A percentile compares a stretch with the other conserved stretches of the same genome.
phyloP scores from a whole-genome alignment of 2,329 filamentous ascomycete genomes.

The Penicillium sp. region DNA sequence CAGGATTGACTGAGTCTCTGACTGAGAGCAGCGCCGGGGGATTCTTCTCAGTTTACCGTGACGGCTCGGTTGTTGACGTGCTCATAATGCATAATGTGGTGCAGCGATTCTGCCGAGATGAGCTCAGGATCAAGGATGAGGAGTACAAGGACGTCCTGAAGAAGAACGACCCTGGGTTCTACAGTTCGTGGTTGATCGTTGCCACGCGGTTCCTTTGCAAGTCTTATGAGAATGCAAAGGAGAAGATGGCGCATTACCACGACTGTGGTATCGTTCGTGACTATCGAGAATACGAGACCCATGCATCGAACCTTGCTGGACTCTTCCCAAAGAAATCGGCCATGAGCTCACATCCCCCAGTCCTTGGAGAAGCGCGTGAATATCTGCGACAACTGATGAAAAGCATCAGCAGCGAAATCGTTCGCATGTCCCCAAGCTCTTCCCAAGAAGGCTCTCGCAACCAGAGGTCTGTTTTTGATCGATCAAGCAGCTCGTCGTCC shows the following conservation, averaged over 20 bases:
- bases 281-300: constrained; percentile 47
- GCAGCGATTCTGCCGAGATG: constrained; percentile 46
- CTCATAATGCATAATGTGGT: constrained; percentile 48
- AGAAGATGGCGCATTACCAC: constrained; percentile 37
- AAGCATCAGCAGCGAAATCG: constrained; percentile 42
- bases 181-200: constrained; percentile 43
- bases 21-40: constrained; percentile 36
- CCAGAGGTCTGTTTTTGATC: constrained; percentile 46
- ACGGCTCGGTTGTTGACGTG: constrained; percentile 38
- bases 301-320: constrained; percentile 39
- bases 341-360: constrained; percentile 13
- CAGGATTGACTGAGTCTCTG: constrained; percentile 32
- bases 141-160: constrained; percentile 19
- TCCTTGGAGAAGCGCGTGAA: constrained; percentile 35
- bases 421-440: constrained; percentile 41
- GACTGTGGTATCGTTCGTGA: constrained; percentile 43
- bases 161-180: constrained; percentile 31
- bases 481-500: constrained; percentile 45
- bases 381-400: constrained; percentile 32
- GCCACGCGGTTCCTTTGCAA: constrained; percentile 40
- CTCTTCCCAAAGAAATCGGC: constrained; percentile 37
- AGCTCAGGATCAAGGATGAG: constrained; percentile 39
- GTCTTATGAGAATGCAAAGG: constrained; percentile 41
- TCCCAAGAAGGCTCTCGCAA: constrained; percentile 37
- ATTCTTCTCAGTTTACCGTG: constrained; percentile 30